Evolutionary conservation across 768 basidiomycete species (phyloP), one percentile per base, ranked within the genome.

Genomic region (Hortiboletus campestris): DNA sequence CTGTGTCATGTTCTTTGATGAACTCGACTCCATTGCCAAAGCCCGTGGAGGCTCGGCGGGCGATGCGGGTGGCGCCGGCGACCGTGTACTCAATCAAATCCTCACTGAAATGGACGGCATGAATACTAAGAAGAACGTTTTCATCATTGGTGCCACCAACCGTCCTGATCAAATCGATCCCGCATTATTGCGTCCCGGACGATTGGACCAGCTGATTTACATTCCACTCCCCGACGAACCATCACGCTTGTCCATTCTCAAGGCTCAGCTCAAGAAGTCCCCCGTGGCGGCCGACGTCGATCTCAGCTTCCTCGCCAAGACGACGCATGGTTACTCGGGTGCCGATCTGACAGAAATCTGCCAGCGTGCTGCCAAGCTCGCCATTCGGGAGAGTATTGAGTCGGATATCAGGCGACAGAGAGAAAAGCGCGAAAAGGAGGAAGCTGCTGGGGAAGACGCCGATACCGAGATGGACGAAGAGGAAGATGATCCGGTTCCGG

Each of bases 1-100:
- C 52, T 98, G 97, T 71, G 97, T 99, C 64, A 97, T 99, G 94
- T 99, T 99, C 91, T 99, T 99, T 76, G 97, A 99, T 67, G 97
- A 99, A 74, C 80, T 99, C 72, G 97, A 99, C 73, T 97, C 96
- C 16, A 98, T 99, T 67, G 97, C 97, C 44, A 98, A 98, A 78
- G 84, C 94, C 50, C 92, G 97, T 75, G 97, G 97, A 58, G 80
- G 81, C 20, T 80, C 83, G 3, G 75, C 80, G 10, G 94, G 94
- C 38, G 97, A 98, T 74, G 97, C 76, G 51, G 97, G 97, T 60
- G 97, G 97, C 59, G 96, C 97, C 13, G 89, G 96, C 36, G 97
- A 99, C 69, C 93, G 97, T 78, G 97, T 98, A 16, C 82, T 99
- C 55, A 98, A 99, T 75, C 92, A 95, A 69, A 90, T 95, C 63